Percentiles rank a stretch among this genome's conserved stretches.
phyloP scores from a whole-genome alignment of 148 eudicot species.

The Limonium bicolor region DNA sequence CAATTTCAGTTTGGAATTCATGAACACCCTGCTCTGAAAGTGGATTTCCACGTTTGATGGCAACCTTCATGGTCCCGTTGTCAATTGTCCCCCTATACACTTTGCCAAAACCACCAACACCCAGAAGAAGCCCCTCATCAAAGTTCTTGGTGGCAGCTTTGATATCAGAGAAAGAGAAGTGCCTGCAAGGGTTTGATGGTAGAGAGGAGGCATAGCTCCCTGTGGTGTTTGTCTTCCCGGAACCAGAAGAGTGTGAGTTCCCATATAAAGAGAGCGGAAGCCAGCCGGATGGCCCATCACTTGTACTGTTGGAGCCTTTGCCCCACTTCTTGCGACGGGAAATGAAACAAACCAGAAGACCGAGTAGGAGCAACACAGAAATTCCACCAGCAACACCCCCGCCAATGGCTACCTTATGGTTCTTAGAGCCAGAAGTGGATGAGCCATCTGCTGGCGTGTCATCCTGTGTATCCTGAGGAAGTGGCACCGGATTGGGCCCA shows the following conservation, averaged over 20 bases:
- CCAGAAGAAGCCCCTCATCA: slow-evolving; percentile 9
- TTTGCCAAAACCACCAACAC: slow-evolving; percentile 12
- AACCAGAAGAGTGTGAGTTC: slow-evolving; percentile 7
- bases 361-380: slow-evolving; percentile 1
- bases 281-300: slow-evolving; percentile 9
- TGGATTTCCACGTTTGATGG: slow-evolving; percentile 12
- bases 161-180: slow-evolving; percentile 10
- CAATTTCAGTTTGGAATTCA: slow-evolving; percentile 95
- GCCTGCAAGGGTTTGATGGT: slow-evolving; percentile 9
- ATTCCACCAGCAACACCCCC: slow-evolving; percentile 14
- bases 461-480: slow-evolving; percentile 4
- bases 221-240: slow-evolving; percentile 17
- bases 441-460: slow-evolving; percentile 6
- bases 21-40: slow-evolving; percentile 61
- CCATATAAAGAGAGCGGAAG: slow-evolving; percentile 9
- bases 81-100: slow-evolving; percentile 15
- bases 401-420: slow-evolving; percentile 4
- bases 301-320: slow-evolving; percentile 3
- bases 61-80: slow-evolving; percentile 9
- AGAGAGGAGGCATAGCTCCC: slow-evolving; percentile 10
- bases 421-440: background rate
- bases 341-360: slow-evolving; percentile 6
- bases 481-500: slow-evolving; percentile 9
- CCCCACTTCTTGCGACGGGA: slow-evolving; percentile 1
- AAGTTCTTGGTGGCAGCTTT: slow-evolving; percentile 13